Evolutionary conservation across 768 basidiomycete species (phyloP).

Genomic region (Ephemerocybe angulata): DNA sequence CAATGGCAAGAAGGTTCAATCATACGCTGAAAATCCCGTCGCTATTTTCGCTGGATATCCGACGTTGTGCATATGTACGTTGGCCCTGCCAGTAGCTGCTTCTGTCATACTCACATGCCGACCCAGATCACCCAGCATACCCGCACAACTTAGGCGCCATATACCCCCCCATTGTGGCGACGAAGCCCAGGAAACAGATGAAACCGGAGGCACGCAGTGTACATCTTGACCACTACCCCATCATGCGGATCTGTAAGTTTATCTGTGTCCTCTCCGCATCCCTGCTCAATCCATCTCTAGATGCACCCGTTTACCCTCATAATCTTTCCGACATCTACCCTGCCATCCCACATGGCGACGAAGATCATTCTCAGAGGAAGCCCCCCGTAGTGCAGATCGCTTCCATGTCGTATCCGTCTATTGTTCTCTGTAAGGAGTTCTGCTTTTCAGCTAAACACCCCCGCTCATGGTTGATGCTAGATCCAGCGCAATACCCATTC

Average conservation of each 20-base stretch:
- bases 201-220: background rate
- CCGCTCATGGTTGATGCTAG: constrained; percentile 19
- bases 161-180: background rate
- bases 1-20: background rate
- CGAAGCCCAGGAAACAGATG: background rate
- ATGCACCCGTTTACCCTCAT: constrained; percentile 8
- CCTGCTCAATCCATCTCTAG: background rate
- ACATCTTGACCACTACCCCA: constrained; percentile 1
- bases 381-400: too few species aligned
- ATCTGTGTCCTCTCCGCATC: background rate
- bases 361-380: too few species aligned
- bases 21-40: background rate
- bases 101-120: background rate
- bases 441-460: background rate
- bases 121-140: constrained; percentile 1
- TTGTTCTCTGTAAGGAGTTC: constrained; percentile 6
- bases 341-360: too few species aligned
- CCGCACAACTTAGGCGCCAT: background rate
- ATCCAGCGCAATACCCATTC: constrained; percentile 32
- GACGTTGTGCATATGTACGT: constrained; percentile 9
- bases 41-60: constrained; percentile 6
- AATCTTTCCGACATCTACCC: background rate
- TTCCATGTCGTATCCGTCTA: constrained; percentile 1
- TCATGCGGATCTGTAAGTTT: constrained; percentile 9
- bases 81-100: background rate